Evolutionary conservation across 2,329 filamentous ascomycete species (phyloP).

Genomic region (Hymenoscyphus salicellus): DNA sequence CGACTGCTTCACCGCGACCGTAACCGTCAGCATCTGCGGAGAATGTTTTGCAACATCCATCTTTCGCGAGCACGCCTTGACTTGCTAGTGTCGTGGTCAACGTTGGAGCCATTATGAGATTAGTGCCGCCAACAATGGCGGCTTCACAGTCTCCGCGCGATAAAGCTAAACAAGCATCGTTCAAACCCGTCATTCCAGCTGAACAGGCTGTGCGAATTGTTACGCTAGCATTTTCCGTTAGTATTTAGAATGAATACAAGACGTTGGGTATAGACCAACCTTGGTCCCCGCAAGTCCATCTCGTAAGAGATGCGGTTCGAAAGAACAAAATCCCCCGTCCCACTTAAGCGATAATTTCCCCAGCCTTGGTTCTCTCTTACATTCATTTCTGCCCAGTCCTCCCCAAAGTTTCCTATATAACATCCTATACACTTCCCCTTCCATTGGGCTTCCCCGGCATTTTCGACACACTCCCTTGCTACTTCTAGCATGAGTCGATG

Average conservation of each 20-base stretch:
- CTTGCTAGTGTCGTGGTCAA: constrained; percentile 3
- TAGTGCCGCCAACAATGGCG: constrained; percentile 15
- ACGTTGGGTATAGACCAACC: background rate
- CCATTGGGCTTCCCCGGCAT: constrained; percentile 23
- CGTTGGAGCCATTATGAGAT: constrained; percentile 11
- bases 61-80: background rate
- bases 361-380: background rate
- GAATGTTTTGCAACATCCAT: constrained; percentile 48
- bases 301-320: constrained; percentile 11
- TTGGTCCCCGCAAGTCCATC: constrained; percentile 6
- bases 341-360: background rate
- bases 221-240: constrained; percentile 5
- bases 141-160: background rate
- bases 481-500: constrained; percentile 28
- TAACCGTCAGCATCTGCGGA: constrained; percentile 59
- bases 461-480: constrained; percentile 29
- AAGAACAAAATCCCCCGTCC: constrained; percentile 1
- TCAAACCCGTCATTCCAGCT: constrained; percentile 51
- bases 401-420: constrained; percentile 32
- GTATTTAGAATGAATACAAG: background rate
- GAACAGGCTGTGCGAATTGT: constrained; percentile 49
- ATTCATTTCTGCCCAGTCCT: constrained; percentile 1
- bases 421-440: constrained; percentile 24
- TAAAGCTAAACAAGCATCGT: constrained; percentile 42
- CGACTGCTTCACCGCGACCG: constrained; percentile 59